Base-by-base conservation (phyloP, 2,329 filamentous ascomycete species). In the Chaetomium sp. region DNA sequence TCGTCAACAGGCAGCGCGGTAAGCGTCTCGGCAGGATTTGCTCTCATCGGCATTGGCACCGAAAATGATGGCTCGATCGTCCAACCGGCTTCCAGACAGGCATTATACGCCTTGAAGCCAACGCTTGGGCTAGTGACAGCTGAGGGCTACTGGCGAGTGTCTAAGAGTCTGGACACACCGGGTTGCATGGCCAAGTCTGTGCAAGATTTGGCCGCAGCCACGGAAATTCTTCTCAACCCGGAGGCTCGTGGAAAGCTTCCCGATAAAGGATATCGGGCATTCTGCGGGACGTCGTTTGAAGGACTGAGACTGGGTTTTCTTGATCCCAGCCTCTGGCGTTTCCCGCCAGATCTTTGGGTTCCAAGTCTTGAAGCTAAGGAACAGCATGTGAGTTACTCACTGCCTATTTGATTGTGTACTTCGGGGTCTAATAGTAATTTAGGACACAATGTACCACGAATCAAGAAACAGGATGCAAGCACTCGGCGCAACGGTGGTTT, bases 31-130 rank as follows among this genome's bases (percentile, higher is more conserved):
- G 46, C 46, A 9, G 46, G 46, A 5, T 49, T 49, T 27, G 5
- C 46, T 4, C 46, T 49, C 6, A 38, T 49, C 35, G 46, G 46
- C n/a, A 32, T 49, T 36, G 46, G 46, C 5, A 49, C 46, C 10
- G 46, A 49, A 40, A 49, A 49, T 19, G 35, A 49, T 37, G 46
- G 46, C n/a, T 49, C 46, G 14, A 49, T 49, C 9, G 35, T 49
- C 8, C 46, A 49, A 10, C 46, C 35, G 6, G 35, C 35, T 10
- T 49, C 46, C 35, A 14, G 14, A 32, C 34, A 49, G 14, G 46
- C 35, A 2, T 8, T 49, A 33, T 49, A 49, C 35, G 35, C 35
- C 34, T 12, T 49, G 46, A 49, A 49, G 35, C 46, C 9, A 19
- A 49, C 34, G 4, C 35, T 37, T 6, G 46, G 35, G 5, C 12